These are phyloP conservation scores for Leptographium lundbergii DNA, from an alignment of 2,329 filamentous ascomycete genomes.

Conservation along the genomic window DNA sequence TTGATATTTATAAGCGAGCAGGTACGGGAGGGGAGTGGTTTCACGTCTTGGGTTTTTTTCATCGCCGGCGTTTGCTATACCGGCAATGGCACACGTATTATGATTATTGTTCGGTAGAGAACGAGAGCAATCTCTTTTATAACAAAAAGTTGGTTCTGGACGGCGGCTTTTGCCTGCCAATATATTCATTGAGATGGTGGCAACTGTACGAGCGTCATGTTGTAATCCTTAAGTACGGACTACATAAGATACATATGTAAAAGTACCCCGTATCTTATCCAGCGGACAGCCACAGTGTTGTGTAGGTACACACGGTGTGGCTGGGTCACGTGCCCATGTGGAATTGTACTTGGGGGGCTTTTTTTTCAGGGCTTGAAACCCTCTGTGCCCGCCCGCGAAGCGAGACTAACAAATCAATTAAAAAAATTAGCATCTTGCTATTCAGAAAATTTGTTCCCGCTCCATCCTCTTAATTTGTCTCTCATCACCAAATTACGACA, in stretches of 20 bases:
- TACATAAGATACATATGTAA: too few relatives aligned
- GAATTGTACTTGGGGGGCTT: not conserved
- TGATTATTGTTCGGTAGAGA: not conserved
- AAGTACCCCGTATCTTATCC: not conserved
- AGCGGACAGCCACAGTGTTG: not conserved
- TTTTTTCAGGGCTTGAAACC: conserved; percentile 1
- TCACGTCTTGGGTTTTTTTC: not conserved
- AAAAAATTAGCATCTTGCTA: not conserved
- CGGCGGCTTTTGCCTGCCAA: not conserved
- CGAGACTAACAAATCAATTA: not conserved
- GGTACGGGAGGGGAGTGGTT: not conserved
- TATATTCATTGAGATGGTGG: not conserved
- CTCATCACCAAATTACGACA: conserved; percentile 22
- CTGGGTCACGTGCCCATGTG: not conserved
- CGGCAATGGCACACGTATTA: not conserved
- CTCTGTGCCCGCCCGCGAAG: not conserved
- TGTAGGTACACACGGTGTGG: not conserved
- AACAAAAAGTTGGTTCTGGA: not conserved
- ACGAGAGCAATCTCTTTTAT: not conserved
- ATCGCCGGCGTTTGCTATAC: not conserved
- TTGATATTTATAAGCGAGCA: not conserved
- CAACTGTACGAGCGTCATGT: too few relatives aligned
- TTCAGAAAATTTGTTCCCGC: conserved; percentile 9
- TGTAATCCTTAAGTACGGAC: too few relatives aligned
- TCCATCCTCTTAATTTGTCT: conserved; percentile 2